A percentile compares a stretch with the other conserved stretches of the same genome.
Evolutionary conservation across 768 basidiomycete genomes (phyloP).

Genomic region (Serendipita sp.): DNA sequence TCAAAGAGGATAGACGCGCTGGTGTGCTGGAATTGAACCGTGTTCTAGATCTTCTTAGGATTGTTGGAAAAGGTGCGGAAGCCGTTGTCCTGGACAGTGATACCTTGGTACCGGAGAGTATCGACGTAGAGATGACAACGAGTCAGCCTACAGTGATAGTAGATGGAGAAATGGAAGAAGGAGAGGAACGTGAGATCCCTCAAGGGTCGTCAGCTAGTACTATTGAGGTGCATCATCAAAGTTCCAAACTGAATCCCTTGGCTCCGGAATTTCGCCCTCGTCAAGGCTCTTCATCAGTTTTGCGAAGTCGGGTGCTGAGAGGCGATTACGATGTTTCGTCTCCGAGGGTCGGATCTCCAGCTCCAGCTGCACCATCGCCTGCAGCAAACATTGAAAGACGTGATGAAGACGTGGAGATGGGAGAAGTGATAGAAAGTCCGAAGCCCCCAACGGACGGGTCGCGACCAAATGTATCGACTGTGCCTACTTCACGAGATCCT

Average conservation of each 20-base stretch:
- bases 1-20: background rate
- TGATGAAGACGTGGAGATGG: conserved; percentile 1
- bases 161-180: conserved; percentile 5
- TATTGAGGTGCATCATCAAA: background rate
- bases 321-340: background rate
- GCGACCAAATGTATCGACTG: background rate
- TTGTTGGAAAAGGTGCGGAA: conserved; percentile 1
- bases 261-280: background rate
- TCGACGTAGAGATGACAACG: background rate
- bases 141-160: background rate
- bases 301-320: background rate
- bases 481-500: background rate
- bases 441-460: background rate
- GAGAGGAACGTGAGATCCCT: background rate
- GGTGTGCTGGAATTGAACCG: background rate
- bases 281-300: background rate
- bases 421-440: background rate
- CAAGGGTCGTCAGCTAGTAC: background rate
- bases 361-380: background rate
- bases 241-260: background rate
- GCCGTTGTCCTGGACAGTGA: background rate
- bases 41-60: background rate
- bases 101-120: background rate
- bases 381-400: background rate
- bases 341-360: background rate